Evolutionary conservation across 805 yeast species (phyloP).

Genomic region (Kluyveromyces nonfermentans): DNA sequence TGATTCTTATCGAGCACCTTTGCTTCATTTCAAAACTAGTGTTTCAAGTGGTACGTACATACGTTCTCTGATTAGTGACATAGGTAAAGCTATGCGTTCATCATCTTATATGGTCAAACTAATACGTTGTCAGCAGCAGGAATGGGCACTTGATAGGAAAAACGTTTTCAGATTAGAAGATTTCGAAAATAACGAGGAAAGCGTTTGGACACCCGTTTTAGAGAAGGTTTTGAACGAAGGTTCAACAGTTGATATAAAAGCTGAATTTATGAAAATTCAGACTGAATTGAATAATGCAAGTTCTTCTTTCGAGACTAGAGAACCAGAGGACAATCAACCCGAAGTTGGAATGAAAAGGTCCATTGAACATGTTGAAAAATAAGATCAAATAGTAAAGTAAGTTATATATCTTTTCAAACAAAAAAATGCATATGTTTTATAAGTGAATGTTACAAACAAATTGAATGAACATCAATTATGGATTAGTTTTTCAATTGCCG

Average conservation of each 20-base stretch:
- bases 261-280: conserved; percentile 31
- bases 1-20: conserved; percentile 46
- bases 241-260: conserved; percentile 31
- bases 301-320: background rate
- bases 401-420: too few relatives aligned
- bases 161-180: conserved; percentile 59
- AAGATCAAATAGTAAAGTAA: too few relatives aligned
- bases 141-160: conserved; percentile 68
- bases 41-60: conserved; percentile 96
- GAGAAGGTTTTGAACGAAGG: conserved; percentile 43
- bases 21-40: conserved; percentile 60
- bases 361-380: conserved; percentile 2
- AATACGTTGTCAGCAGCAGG: conserved; percentile 65
- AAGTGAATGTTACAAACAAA: background rate
- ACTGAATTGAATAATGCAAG: conserved; percentile 8
- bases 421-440: background rate
- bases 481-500: conserved; percentile 7
- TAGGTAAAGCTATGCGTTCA: conserved; percentile 71
- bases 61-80: conserved; percentile 79
- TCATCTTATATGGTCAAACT: conserved; percentile 85
- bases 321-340: background rate
- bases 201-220: conserved; percentile 63
- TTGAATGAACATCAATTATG: background rate
- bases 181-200: conserved; percentile 50
- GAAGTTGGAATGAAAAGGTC: conserved; percentile 3